A percentile compares a stretch with the other conserved stretches of the same genome.
These are phyloP conservation scores for Colletotrichum plurivorum DNA, from an alignment of 2,329 filamentous ascomycete species.

Conservation along the genomic window DNA sequence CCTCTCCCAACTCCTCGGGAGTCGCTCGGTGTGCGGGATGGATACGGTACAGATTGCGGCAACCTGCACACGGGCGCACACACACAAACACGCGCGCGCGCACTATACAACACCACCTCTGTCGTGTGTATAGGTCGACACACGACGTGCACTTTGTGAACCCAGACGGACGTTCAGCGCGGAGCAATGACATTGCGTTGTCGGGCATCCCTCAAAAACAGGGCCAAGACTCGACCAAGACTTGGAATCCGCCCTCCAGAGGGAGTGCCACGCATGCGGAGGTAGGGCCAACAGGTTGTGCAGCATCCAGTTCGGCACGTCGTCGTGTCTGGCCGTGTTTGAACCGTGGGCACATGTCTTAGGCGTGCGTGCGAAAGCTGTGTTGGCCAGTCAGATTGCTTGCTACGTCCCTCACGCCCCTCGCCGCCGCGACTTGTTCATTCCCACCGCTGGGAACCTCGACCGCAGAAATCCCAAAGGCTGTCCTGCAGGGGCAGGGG, in stretches of 20 bases:
- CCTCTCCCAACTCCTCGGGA: conserved; percentile 17
- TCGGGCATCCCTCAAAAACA: conserved; percentile 7
- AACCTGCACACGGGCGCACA: background rate
- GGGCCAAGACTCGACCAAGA: conserved; percentile 22
- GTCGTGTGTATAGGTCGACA: background rate
- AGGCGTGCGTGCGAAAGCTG: conserved; percentile 30
- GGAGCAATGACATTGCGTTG: conserved; percentile 8
- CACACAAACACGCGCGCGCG: background rate
- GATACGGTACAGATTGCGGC: background rate
- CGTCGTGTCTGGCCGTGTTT: conserved; percentile 29
- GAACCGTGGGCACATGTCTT: conserved; percentile 31
- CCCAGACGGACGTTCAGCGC: background rate
- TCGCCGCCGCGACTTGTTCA: conserved; percentile 33
- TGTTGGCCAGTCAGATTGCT: conserved; percentile 28
- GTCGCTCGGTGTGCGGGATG: conserved; percentile 14
- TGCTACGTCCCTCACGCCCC: conserved; percentile 33
- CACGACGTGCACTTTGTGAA: background rate
- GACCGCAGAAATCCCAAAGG: conserved; percentile 32
- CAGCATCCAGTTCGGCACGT: conserved; percentile 38
- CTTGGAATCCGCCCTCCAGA: conserved; percentile 26
- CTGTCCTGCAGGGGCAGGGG: conserved; percentile 33
- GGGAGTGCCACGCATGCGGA: conserved; percentile 39
- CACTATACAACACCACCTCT: background rate
- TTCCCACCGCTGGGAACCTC: conserved; percentile 32
- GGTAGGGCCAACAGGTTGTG: conserved; percentile 35